phyloP scores from a whole-genome alignment of 306 rosid species.

The Boehmeria nivea region DNA sequence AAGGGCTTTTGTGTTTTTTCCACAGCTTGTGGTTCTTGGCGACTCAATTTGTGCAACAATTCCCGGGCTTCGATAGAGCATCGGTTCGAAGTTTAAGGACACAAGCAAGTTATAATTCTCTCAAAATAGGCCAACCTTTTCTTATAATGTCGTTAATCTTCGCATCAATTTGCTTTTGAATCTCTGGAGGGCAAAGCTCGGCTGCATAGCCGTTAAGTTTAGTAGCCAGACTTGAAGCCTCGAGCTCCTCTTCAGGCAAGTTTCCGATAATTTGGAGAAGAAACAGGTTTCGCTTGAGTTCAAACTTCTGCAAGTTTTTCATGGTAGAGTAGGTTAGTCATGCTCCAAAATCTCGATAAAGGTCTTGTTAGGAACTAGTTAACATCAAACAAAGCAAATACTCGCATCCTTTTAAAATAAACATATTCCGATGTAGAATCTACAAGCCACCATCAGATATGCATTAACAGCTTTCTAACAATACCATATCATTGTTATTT shows the following conservation, averaged over 20 bases:
- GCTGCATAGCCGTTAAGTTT: constrained; percentile 84
- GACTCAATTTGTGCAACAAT: constrained; percentile 1
- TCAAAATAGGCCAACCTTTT: constrained; percentile 93
- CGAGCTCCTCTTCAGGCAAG: constrained; percentile 77
- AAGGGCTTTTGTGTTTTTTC: constrained; percentile 3
- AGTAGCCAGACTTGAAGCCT: constrained; percentile 68
- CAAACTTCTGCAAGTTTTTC: constrained; percentile 72
- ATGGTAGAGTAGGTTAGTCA: constrained; percentile 17
- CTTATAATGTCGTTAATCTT: constrained; percentile 68
- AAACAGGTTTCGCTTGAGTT: constrained; percentile 72
- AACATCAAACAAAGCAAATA: neutral
- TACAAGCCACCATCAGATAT: too few species aligned
- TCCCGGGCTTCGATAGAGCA: neutral
- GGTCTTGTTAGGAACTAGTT: constrained; percentile 3
- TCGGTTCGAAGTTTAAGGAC: neutral
- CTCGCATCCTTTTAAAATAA: too few species aligned
- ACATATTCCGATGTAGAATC: too few species aligned
- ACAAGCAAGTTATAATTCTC: constrained; percentile 31
- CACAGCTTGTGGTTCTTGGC: neutral
- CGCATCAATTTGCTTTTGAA: constrained; percentile 67
- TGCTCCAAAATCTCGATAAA: too few species aligned
- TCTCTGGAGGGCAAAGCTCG: constrained; percentile 67
- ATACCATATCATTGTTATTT: too few species aligned
- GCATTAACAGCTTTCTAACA: too few species aligned
- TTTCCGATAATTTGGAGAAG: constrained; percentile 85